Evolutionary conservation across 108 stramenopile genomes (phyloP).

Genomic region (Aurantiochytrium sp.): DNA sequence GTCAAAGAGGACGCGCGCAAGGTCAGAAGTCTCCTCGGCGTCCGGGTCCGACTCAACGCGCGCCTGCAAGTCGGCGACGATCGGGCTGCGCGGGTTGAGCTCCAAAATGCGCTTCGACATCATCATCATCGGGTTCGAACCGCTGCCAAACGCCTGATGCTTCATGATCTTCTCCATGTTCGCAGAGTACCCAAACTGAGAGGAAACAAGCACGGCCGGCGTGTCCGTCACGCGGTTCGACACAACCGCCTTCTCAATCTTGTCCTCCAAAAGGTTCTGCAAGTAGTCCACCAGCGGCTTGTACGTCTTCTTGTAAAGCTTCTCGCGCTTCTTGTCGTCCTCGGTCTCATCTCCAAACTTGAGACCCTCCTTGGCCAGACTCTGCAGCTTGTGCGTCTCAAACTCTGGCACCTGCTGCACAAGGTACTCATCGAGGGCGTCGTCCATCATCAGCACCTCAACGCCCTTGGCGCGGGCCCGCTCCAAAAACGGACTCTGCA

Average conservation of each 20-base stretch:
- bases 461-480: constrained; percentile 75
- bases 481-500: constrained; percentile 86
- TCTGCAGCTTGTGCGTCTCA: constrained; percentile 77
- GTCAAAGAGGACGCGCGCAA: constrained; percentile 90
- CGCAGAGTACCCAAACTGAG: constrained; percentile 85
- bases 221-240: constrained; percentile 76
- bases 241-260: constrained; percentile 74
- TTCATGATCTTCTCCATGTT: constrained; percentile 99
- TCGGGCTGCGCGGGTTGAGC: constrained; percentile 97
- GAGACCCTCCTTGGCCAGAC: constrained; percentile 86
- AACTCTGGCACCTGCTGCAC: constrained; percentile 57
- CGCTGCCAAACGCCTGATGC: constrained; percentile 84
- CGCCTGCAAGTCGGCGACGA: constrained; percentile 79
- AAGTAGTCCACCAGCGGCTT: constrained; percentile 89
- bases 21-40: constrained; percentile 61
- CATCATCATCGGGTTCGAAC: constrained; percentile 40
- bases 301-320: constrained; percentile 86
- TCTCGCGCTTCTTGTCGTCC: constrained; percentile 73
- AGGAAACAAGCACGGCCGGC: constrained; percentile 82
- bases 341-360: constrained; percentile 95
- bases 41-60: constrained; percentile 46
- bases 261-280: constrained; percentile 75
- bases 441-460: constrained; percentile 89
- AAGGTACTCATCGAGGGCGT: constrained; percentile 92
- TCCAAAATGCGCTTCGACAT: constrained; percentile 80